phyloP scores from a whole-genome alignment of 257 asterid genomes.

The Catharanthus roseus region DNA sequence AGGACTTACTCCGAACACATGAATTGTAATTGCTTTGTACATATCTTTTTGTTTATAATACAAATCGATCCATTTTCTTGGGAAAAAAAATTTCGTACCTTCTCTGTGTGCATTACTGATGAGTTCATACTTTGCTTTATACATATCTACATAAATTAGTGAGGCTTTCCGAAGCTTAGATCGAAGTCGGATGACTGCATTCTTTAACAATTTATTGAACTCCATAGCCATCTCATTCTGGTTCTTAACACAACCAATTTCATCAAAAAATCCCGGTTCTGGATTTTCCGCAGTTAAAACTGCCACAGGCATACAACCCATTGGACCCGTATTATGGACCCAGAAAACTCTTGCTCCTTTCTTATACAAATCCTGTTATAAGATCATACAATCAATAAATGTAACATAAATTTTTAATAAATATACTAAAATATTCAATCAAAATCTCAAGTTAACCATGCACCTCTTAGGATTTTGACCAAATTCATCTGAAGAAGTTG shows the following conservation, averaged over 20 bases:
- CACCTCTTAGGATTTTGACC: too few species aligned
- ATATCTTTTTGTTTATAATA: too few species aligned
- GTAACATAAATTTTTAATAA: too few species aligned
- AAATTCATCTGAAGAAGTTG: too few species aligned
- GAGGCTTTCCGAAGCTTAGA: constrained; percentile 32
- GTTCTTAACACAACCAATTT: constrained; percentile 45
- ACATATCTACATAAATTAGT: constrained; percentile 49
- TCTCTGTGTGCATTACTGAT: constrained; percentile 35
- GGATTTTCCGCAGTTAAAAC: neutral
- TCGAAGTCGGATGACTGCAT: constrained; percentile 20
- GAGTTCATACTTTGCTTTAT: constrained; percentile 46
- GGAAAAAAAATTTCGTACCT: constrained; percentile 22
- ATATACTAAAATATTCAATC: too few species aligned
- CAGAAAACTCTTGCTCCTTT: constrained; percentile 6
- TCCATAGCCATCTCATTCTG: constrained; percentile 44
- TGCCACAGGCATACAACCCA: constrained; percentile 9
- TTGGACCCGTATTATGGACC: constrained; percentile 15
- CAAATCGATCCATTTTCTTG: too few species aligned
- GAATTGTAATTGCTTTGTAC: too few species aligned
- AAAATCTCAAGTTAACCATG: too few species aligned
- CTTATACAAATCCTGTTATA: neutral
- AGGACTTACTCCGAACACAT: too few species aligned
- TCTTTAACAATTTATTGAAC: constrained; percentile 36
- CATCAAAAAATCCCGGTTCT: constrained; percentile 38
- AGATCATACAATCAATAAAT: too few species aligned